Evolutionary conservation across 768 basidiomycete species (phyloP).

Genomic region (Xerocomellus intermedius): DNA sequence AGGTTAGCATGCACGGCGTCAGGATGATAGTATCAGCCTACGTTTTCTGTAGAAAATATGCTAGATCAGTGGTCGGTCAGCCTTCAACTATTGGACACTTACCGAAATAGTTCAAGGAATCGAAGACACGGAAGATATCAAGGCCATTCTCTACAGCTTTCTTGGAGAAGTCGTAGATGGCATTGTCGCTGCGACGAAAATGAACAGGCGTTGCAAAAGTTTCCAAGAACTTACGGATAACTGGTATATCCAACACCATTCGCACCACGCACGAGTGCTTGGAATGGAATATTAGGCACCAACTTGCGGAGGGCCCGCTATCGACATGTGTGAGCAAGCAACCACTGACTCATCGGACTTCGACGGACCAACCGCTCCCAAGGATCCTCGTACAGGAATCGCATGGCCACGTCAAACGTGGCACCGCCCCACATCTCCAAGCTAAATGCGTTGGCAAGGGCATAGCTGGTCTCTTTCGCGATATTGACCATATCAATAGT

Average conservation of each 20-base stretch:
- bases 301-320: slow-evolving; percentile 90
- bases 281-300: slow-evolving; percentile 98
- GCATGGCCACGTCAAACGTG: slow-evolving; percentile 98
- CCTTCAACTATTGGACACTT: slow-evolving; percentile 25
- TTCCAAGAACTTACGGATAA: slow-evolving; percentile 70
- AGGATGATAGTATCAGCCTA: slow-evolving; percentile 31
- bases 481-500: slow-evolving; percentile 98
- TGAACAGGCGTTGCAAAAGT: slow-evolving; percentile 2
- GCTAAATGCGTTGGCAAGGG: slow-evolving; percentile 92
- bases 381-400: slow-evolving; percentile 99
- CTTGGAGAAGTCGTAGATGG: slow-evolving; percentile 99
- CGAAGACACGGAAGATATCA: slow-evolving; percentile 99
- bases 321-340: slow-evolving; percentile 12
- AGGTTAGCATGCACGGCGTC: slow-evolving; percentile 12
- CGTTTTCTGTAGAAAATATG: slow-evolving; percentile 56
- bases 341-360: not conserved
- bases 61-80: slow-evolving; percentile 1
- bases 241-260: slow-evolving; percentile 99
- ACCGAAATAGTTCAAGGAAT: slow-evolving; percentile 99
- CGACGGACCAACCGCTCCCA: slow-evolving; percentile 89
- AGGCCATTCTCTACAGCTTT: slow-evolving; percentile 99
- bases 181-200: slow-evolving; percentile 70
- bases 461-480: slow-evolving; percentile 95
- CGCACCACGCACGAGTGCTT: slow-evolving; percentile 97
- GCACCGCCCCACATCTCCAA: slow-evolving; percentile 99